Conservation (phyloP, 176 grass and related monocot species). For the Avena eriantha region DNA sequence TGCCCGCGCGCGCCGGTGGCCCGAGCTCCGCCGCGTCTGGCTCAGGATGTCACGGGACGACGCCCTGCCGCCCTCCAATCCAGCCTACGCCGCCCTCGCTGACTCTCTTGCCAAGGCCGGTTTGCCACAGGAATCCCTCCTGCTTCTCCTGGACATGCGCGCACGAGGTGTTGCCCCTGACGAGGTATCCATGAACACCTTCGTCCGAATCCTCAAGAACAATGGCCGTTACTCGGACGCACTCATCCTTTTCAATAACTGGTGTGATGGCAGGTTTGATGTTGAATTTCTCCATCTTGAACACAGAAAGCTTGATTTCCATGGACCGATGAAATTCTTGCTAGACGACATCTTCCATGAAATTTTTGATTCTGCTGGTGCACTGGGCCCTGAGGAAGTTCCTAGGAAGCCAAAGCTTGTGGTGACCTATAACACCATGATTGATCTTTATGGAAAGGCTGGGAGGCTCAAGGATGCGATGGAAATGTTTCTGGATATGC, state of each 20-base stretch:
- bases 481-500: constrained; percentile 61
- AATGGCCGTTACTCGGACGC: constrained; percentile 48
- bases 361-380: constrained; percentile 19
- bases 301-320: constrained; percentile 33
- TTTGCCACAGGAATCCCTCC: constrained; percentile 50
- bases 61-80: constrained; percentile 54
- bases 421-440: constrained; percentile 64
- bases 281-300: constrained; percentile 61
- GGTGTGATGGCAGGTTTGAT: constrained; percentile 64
- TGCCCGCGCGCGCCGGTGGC: constrained; percentile 61
- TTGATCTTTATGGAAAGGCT: constrained; percentile 75
- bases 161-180: constrained; percentile 53
- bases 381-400: neutral
- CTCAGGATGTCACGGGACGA: constrained; percentile 47
- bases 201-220: constrained; percentile 72
- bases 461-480: constrained; percentile 59
- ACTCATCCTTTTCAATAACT: constrained; percentile 52
- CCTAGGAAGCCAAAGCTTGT: constrained; percentile 54
- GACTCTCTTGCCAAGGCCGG: constrained; percentile 75
- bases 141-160: constrained; percentile 69
- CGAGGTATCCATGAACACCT: constrained; percentile 74
- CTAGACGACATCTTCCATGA: constrained; percentile 47
- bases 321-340: constrained; percentile 55
- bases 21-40: constrained; percentile 59
- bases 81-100: constrained; percentile 64